Evolutionary conservation across 2,329 filamentous ascomycete species (phyloP).

Genomic region (Penicillium sp.): DNA sequence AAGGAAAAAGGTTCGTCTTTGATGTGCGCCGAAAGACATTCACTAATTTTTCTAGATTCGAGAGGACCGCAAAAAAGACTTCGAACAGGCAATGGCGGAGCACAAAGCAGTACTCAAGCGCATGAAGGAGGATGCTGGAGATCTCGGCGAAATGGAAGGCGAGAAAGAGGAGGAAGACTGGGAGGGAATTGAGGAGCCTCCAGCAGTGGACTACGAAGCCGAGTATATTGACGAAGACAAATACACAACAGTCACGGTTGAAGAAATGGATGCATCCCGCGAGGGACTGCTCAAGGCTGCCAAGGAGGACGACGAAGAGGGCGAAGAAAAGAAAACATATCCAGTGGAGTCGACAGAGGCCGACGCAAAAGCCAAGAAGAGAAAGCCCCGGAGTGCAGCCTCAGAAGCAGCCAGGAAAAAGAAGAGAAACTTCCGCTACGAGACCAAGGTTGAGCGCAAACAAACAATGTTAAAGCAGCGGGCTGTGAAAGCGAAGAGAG

Average conservation of each 20-base stretch:
- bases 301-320: conserved; percentile 29
- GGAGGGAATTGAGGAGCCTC: conserved; percentile 58
- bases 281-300: conserved; percentile 65
- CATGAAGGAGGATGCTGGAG: conserved; percentile 46
- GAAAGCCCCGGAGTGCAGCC: conserved; percentile 45
- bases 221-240: conserved; percentile 96
- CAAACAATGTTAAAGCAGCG: conserved; percentile 61
- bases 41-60: conserved; percentile 60
- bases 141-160: conserved; percentile 22
- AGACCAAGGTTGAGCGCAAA: conserved; percentile 79
- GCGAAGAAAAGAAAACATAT: conserved; percentile 31
- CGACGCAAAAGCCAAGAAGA: conserved; percentile 42
- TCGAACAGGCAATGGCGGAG: conserved; percentile 76
- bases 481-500: conserved; percentile 68
- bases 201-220: conserved; percentile 73
- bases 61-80: conserved; percentile 75
- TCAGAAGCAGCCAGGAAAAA: conserved; percentile 67
- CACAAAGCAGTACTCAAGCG: conserved; percentile 69
- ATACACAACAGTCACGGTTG: conserved; percentile 91
- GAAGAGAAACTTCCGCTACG: conserved; percentile 90
- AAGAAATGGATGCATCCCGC: conserved; percentile 76
- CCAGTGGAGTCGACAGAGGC: conserved; percentile 28
- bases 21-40: not conserved
- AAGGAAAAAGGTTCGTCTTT: conserved; percentile 67
- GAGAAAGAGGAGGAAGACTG: conserved; percentile 58